Evolutionary conservation across 164 flowering plant species (phyloP), one percentile per base, ranked within the genome.

Genomic region (Macadamia tetraphylla): DNA sequence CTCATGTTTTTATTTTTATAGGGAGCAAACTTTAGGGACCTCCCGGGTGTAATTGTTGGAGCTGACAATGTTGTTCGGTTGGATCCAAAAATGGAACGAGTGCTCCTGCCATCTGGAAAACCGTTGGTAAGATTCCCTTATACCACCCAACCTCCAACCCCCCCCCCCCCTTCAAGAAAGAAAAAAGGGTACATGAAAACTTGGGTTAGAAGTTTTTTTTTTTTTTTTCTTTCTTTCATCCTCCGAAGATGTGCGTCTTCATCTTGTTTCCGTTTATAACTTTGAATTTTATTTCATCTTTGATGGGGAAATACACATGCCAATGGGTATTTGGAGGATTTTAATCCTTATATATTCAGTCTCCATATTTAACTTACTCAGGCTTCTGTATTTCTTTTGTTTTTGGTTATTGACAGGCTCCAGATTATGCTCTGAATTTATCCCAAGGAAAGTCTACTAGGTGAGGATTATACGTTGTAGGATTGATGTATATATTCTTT

Each of bases 21-120:
- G 83, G 88, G 90, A 58, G 90, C 88, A 62, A 80, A 81, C 68
- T 86, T 83, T 67, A 77, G 88, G 80, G 87, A 86, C 78, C 81
- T 86, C 52, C 85, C 88, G 53, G 90, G 90, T 17, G 73, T 84
- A 13, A 57, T 83, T 44, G 84, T 86, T 44, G 83, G 81, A 64
- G 64, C 62, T 58, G 81, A 83, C 61, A 84, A 83, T 67, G 76
- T 72, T 75, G 88, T 65, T 64, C 73, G 67, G 57, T 71, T 83
- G 55, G 88, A 82, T 65, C 84, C 84, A 51, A 60, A 72, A 12
- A 70, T 59, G 32, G 78, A 80, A 48, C 63, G 73, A 29, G 52
- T 68, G 56, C 64, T 75, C 49, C 73, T 84, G 67, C 86, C 90
- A 40, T 81, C 86, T n/a, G 90, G 90, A 67, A 81, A 73, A 71